These are phyloP conservation scores for Ilyonectria destructans DNA, from an alignment of 2,329 filamentous ascomycete genomes.

Conservation along the genomic window DNA sequence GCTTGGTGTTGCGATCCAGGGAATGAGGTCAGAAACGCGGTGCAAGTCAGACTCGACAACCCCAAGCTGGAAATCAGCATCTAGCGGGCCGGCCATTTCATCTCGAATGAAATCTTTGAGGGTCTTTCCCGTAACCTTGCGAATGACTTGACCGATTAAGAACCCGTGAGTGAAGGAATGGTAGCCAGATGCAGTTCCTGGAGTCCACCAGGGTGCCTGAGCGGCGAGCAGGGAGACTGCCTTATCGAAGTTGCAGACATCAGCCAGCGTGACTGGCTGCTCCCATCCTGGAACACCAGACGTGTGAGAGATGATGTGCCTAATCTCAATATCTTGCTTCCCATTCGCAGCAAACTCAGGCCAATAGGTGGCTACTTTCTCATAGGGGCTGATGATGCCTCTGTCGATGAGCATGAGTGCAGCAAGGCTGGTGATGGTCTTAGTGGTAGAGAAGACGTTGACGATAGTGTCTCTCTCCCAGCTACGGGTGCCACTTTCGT, in stretches of 20 bases:
- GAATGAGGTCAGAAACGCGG: conserved; percentile 57
- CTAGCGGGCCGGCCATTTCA: conserved; percentile 58
- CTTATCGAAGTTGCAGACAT: conserved; percentile 53
- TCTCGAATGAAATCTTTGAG: conserved; percentile 59
- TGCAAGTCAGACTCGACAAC: conserved; percentile 58
- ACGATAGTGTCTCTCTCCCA: conserved; percentile 60
- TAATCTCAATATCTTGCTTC: conserved; percentile 58
- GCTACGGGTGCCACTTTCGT: conserved; percentile 47
- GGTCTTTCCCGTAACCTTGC: conserved; percentile 57
- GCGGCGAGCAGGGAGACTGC: conserved; percentile 55
- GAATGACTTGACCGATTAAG: conserved; percentile 61
- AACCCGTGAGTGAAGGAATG: conserved; percentile 59
- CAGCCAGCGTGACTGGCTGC: conserved; percentile 48
- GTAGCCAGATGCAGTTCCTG: conserved; percentile 62
- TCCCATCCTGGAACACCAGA: conserved; percentile 56
- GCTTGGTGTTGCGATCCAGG: conserved; percentile 15
- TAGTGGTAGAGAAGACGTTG: conserved; percentile 60
- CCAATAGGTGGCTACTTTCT: conserved; percentile 61
- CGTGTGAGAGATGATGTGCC: conserved; percentile 60
- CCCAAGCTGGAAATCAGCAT: conserved; percentile 65
- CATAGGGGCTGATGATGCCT: conserved; percentile 55
- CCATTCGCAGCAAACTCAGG: conserved; percentile 62
- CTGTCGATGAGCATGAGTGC: conserved; percentile 59
- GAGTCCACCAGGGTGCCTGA: conserved; percentile 62
- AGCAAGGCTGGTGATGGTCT: conserved; percentile 57